phyloP scores from a whole-genome alignment of 768 basidiomycete species.

The Suillus tomentosus region DNA sequence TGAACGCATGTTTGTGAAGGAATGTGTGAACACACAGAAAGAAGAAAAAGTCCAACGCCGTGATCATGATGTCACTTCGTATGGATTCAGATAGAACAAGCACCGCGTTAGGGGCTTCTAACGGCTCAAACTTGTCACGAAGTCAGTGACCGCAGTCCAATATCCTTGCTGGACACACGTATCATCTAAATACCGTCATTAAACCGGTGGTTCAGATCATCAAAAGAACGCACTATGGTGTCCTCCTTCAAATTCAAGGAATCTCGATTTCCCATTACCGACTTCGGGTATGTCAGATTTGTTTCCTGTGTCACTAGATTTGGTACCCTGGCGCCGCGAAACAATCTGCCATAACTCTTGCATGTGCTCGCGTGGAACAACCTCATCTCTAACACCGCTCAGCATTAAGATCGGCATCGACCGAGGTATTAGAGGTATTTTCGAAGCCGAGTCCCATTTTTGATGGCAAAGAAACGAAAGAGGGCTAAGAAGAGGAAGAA shows the following conservation, averaged over 20 bases:
- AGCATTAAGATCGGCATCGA: conserved; percentile 80
- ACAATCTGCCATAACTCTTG: conserved; percentile 67
- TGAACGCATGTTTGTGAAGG: conserved; percentile 4
- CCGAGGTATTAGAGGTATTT: conserved; percentile 62
- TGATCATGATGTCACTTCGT: not conserved
- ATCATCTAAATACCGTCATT: conserved; percentile 41
- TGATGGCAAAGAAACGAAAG: conserved; percentile 83
- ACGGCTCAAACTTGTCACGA: conserved; percentile 35
- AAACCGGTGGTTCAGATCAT: not conserved
- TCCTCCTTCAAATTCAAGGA: conserved; percentile 55
- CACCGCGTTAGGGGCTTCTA: not conserved
- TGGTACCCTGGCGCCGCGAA: conserved; percentile 44
- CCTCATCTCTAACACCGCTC: conserved; percentile 61
- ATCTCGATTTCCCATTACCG: conserved; percentile 56
- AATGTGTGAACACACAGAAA: conserved; percentile 4
- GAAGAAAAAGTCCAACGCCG: not conserved
- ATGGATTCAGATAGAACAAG: not conserved
- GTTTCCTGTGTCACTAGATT: conserved; percentile 21
- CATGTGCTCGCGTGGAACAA: conserved; percentile 60
- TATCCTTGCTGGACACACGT: conserved; percentile 58
- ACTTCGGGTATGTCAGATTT: conserved; percentile 44
- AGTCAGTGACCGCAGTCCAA: conserved; percentile 53
- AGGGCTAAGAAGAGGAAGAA: conserved; percentile 71
- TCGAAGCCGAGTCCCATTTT: conserved; percentile 81
- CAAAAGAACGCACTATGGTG: conserved; percentile 49